Conservation (phyloP, 805 yeast species). For the Sugiyamaella boreocaroliniensis region DNA sequence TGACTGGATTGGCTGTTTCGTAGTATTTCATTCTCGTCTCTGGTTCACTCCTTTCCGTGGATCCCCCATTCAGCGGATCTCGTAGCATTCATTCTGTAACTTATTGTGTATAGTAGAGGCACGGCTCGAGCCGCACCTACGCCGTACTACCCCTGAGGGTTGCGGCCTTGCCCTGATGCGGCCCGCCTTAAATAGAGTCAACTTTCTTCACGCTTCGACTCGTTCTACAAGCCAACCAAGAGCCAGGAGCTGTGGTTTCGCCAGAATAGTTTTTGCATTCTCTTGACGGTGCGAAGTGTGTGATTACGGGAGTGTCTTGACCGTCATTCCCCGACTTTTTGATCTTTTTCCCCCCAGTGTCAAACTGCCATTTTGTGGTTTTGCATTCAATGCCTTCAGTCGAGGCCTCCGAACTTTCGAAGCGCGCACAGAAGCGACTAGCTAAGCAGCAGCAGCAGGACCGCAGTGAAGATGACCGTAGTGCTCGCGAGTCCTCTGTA, state of each 20-base stretch:
- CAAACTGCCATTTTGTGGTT: background rate
- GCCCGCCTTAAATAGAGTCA: background rate
- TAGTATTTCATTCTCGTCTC: too few species aligned
- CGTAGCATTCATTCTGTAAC: too few species aligned
- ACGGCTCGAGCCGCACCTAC: too few species aligned
- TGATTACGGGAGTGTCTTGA: background rate
- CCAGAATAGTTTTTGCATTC: background rate
- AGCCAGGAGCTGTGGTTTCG: too few species aligned
- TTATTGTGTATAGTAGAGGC: background rate
- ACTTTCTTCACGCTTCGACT: background rate
- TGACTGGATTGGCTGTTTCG: too few species aligned
- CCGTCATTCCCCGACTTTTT: background rate
- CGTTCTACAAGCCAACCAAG: too few species aligned
- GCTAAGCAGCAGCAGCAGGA: background rate
- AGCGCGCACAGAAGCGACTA: constrained; percentile 2
- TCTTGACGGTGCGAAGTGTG: background rate
- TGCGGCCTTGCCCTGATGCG: background rate
- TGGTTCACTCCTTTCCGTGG: too few species aligned
- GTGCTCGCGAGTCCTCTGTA: constrained; percentile 3
- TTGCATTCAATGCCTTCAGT: background rate
- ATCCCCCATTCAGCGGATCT: too few species aligned
- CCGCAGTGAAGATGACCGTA: background rate
- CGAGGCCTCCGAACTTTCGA: background rate
- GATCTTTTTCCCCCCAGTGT: background rate
- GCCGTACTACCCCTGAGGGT: background rate